A percentile compares a stretch with the other conserved stretches of the same genome.
Evolutionary conservation across 2,329 filamentous ascomycete species (phyloP).

Genomic region (Scortechinia acanthostroma): DNA sequence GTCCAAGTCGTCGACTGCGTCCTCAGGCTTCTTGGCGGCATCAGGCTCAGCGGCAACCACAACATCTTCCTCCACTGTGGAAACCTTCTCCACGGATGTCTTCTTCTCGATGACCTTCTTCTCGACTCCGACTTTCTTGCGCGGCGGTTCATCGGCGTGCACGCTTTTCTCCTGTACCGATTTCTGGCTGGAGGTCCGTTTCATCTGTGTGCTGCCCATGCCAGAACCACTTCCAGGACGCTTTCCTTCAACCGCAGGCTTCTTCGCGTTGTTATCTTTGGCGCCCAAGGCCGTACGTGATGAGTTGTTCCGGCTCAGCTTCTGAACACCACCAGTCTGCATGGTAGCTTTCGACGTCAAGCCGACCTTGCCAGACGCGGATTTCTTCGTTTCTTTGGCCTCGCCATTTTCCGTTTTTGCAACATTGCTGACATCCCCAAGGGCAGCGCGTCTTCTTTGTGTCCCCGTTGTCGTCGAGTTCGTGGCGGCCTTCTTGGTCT

Average conservation of each 20-base stretch:
- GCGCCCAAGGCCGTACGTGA: constrained; percentile 54
- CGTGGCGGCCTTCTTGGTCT: constrained; percentile 62
- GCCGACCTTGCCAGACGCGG: constrained; percentile 50
- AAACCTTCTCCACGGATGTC: neutral
- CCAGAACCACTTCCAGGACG: constrained; percentile 68
- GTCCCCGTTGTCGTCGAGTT: constrained; percentile 36
- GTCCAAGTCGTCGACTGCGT: constrained; percentile 61
- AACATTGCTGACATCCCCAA: constrained; percentile 94
- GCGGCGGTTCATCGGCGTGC: neutral
- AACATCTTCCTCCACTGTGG: neutral
- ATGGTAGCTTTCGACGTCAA: constrained; percentile 71
- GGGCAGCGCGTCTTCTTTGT: constrained; percentile 68
- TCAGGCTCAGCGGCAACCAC: neutral
- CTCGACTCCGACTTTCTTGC: neutral
- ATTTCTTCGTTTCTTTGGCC: constrained; percentile 69
- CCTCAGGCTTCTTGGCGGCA: neutral
- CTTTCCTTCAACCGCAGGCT: constrained; percentile 58
- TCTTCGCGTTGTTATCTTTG: constrained; percentile 59
- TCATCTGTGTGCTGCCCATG: constrained; percentile 58
- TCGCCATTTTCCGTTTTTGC: constrained; percentile 60
- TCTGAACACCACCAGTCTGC: constrained; percentile 76
- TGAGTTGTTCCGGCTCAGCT: constrained; percentile 43
- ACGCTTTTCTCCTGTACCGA: neutral
- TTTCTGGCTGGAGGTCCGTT: constrained; percentile 27
- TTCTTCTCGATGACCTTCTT: neutral